phyloP scores from a whole-genome alignment of 495 filamentous ascomycete species.

The Aspergillus ostianus region DNA sequence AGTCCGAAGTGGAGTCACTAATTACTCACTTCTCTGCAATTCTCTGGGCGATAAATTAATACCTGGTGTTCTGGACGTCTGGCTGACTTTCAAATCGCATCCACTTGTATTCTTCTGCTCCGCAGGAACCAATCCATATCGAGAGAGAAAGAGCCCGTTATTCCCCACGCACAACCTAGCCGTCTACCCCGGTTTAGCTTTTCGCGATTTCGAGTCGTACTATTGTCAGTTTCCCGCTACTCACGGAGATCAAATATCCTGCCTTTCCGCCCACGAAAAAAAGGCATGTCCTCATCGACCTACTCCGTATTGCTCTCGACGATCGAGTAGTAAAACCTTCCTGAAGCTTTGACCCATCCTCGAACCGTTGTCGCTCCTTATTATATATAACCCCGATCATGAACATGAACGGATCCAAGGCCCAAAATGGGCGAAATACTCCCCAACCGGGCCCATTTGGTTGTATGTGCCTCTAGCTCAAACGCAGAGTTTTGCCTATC shows the following conservation, averaged over 20 bases:
- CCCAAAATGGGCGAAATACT: slow-evolving; percentile 30
- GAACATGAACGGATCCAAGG: slow-evolving; percentile 33
- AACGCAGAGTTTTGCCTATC: slow-evolving; percentile 2
- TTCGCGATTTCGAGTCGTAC: background rate
- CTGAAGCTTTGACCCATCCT: slow-evolving; percentile 3
- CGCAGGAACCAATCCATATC: background rate
- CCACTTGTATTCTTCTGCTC: slow-evolving; percentile 1
- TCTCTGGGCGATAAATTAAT: slow-evolving; percentile 8
- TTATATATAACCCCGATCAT: slow-evolving; percentile 20
- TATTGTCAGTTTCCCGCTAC: background rate
- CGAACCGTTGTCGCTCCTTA: slow-evolving; percentile 9
- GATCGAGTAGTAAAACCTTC: slow-evolving; percentile 25
- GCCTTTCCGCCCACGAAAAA: slow-evolving; percentile 2
- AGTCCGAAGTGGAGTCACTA: slow-evolving; percentile 17
- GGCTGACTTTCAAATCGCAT: slow-evolving; percentile 1
- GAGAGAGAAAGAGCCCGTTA: slow-evolving; percentile 9
- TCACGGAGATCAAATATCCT: slow-evolving; percentile 4
- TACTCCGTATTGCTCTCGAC: slow-evolving; percentile 26
- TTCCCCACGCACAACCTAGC: slow-evolving; percentile 6
- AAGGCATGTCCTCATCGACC: slow-evolving; percentile 36
- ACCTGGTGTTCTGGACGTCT: slow-evolving; percentile 5
- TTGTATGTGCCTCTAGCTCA: slow-evolving; percentile 45
- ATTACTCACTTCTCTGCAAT: slow-evolving; percentile 9
- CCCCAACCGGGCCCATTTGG: slow-evolving; percentile 54
- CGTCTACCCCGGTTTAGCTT: background rate